A percentile compares a stretch with the other conserved stretches of the same genome.
These are phyloP conservation scores for Suillus alpinus DNA, from an alignment of 768 basidiomycete species.

Conservation along the genomic window DNA sequence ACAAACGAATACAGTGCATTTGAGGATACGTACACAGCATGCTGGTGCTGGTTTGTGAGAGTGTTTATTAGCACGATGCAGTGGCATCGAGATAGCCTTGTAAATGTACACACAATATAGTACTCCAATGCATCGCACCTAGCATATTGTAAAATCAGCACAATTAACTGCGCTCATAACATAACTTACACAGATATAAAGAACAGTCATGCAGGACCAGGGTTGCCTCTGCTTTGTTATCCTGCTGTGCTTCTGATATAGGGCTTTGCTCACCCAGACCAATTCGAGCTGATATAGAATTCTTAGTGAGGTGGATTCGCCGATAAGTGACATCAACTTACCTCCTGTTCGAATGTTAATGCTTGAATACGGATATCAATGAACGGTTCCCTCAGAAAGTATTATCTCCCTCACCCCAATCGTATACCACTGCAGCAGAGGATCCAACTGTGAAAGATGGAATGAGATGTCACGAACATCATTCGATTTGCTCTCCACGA, in stretches of 20 bases:
- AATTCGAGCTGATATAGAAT: background rate
- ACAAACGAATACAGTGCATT: background rate
- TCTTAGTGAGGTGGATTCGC: background rate
- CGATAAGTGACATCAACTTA: background rate
- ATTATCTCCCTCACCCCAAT: background rate
- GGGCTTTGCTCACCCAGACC: background rate
- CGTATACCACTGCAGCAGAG: background rate
- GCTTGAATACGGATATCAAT: background rate
- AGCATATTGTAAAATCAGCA: background rate
- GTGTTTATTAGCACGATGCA: background rate
- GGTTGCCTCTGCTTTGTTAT: background rate
- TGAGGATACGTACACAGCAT: background rate
- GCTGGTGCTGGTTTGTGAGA: background rate
- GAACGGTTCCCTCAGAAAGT: background rate
- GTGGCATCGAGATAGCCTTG: background rate
- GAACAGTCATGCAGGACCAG: background rate
- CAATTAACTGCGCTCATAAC: background rate
- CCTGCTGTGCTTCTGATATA: background rate
- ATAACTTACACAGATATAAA: background rate
- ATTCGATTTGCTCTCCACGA: background rate
- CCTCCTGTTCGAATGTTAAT: background rate
- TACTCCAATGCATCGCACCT: background rate
- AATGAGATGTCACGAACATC: background rate
- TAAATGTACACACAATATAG: background rate
- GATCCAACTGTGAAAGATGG: background rate